A percentile compares a stretch with the other conserved stretches of the same genome.
phyloP scores from a whole-genome alignment of 371 early-diverging fungal species.

The Mucor saturninus region DNA sequence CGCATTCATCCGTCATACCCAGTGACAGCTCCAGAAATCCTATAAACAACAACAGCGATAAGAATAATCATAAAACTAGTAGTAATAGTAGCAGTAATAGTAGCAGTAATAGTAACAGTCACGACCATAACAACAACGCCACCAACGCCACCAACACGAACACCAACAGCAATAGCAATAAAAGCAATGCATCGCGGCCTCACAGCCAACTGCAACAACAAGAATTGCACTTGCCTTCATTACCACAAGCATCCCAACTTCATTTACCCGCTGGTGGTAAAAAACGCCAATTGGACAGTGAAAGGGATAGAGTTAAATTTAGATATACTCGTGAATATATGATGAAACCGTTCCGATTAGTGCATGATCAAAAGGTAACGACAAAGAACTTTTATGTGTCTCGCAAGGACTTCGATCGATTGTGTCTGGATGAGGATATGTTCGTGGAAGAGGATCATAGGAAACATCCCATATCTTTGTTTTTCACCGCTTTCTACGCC shows the following conservation, averaged over 20 bases:
- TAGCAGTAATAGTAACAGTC: background rate
- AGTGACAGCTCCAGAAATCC: slow-evolving; percentile 10
- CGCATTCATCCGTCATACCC: no score
- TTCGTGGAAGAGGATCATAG: background rate
- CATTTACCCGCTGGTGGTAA: slow-evolving; percentile 1
- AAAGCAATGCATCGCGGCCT: background rate
- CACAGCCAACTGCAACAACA: background rate
- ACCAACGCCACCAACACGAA: background rate
- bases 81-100: slow-evolving; percentile 2
- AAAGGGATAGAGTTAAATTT: background rate
- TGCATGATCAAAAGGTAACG: slow-evolving; percentile 24
- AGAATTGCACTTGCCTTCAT: background rate
- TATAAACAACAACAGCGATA: background rate
- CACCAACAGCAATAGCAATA: background rate
- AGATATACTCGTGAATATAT: background rate
- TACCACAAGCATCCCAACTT: background rate
- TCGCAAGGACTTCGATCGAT: background rate
- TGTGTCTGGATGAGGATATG: background rate
- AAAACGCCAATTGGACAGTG: background rate
- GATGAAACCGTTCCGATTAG: slow-evolving; percentile 28
- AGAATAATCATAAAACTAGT: slow-evolving; percentile 7
- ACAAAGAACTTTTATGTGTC: background rate
- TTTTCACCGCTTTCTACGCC: slow-evolving; percentile 22
- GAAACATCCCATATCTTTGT: slow-evolving; percentile 27
- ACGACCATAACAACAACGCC: background rate